These are phyloP conservation scores for Peronospora destructor DNA, from an alignment of 352 stramenopile species.

Conservation along the genomic window DNA sequence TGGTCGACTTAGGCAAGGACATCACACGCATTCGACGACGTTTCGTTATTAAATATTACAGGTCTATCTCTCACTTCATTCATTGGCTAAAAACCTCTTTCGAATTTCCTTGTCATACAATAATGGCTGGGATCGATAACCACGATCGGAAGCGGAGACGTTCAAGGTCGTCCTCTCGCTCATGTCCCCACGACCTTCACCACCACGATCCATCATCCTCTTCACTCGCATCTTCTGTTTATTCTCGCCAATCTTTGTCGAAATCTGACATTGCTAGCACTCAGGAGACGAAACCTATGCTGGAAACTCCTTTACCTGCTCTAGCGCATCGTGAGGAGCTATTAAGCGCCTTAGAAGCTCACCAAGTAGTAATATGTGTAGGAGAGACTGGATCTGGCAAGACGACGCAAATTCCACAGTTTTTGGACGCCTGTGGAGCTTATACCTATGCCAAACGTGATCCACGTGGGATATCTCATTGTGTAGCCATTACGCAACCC, in stretches of 20 bases:
- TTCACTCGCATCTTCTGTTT: slow-evolving; percentile 6
- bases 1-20: too few relatives aligned
- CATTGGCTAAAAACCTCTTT: slow-evolving; percentile 5
- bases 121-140: slow-evolving; percentile 13
- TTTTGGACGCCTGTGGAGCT: slow-evolving; percentile 38
- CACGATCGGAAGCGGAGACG: slow-evolving; percentile 17
- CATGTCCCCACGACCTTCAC: slow-evolving; percentile 3
- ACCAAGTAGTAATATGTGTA: slow-evolving; percentile 70
- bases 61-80: neutral
- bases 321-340: slow-evolving; percentile 56
- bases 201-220: neutral
- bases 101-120: neutral
- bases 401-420: slow-evolving; percentile 88
- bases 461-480: slow-evolving; percentile 8
- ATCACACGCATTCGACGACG: too few relatives aligned
- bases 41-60: neutral
- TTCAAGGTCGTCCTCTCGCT: slow-evolving; percentile 14
- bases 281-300: slow-evolving; percentile 10
- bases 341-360: slow-evolving; percentile 30
- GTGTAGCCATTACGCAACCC: slow-evolving; percentile 87
- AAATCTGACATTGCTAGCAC: slow-evolving; percentile 15
- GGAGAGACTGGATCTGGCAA: slow-evolving; percentile 96
- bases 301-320: slow-evolving; percentile 15
- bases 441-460: slow-evolving; percentile 23
- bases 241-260: neutral